These are phyloP conservation scores for Fusarium ramigenum DNA, from an alignment of 2,329 filamentous ascomycete species.

Conservation along the genomic window DNA sequence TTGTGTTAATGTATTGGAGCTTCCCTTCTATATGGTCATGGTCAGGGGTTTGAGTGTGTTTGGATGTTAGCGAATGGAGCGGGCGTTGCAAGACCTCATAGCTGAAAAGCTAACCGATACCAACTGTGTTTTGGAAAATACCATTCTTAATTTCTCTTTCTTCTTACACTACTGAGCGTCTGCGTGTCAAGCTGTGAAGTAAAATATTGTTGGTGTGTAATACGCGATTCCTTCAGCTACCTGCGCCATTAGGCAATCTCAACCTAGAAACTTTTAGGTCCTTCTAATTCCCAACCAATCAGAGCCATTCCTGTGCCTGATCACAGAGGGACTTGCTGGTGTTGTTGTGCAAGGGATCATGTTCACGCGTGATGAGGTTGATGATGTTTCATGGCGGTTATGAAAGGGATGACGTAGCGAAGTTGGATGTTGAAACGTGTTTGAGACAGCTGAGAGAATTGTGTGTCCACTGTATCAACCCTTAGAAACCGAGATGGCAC, in stretches of 20 bases:
- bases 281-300: too few species aligned
- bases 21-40: background rate
- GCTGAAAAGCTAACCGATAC: background rate
- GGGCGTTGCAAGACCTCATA: background rate
- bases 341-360: too few species aligned
- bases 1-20: background rate
- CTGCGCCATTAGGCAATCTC: too few species aligned
- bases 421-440: background rate
- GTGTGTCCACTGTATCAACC: too few species aligned
- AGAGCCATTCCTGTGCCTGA: too few species aligned
- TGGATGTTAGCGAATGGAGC: background rate
- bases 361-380: background rate
- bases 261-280: too few species aligned
- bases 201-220: too few species aligned
- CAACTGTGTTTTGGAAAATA: background rate
- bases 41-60: background rate
- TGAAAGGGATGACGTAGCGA: background rate
- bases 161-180: fast-evolving
- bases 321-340: too few species aligned
- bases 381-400: background rate
- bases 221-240: too few species aligned
- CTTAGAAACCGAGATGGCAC: too few species aligned
- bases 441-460: background rate
- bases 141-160: background rate
- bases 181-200: too few species aligned